Evolutionary conservation across 225 moss, liverwort and hornwort species (phyloP), one percentile per base, ranked within the genome.

Genomic region (Ulota crispa): DNA sequence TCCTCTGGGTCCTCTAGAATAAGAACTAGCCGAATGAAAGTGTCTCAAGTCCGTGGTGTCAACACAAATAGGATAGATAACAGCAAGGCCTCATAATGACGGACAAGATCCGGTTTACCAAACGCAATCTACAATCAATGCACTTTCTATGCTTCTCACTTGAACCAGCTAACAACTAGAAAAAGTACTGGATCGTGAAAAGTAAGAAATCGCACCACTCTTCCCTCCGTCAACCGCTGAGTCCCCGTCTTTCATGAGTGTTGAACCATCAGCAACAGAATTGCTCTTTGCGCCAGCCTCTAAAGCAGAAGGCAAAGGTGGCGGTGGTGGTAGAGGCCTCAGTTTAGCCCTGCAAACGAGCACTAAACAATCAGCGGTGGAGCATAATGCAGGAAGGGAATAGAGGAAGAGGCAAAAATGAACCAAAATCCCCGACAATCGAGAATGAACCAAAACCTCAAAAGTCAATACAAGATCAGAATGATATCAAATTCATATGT

Each of bases 301-400:
- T 30, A 85, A 69, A 76, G 80, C 36, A 63, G 76, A 14, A 54
- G 94, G 93, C 73, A 95, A 82, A 65, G 96, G 94, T 57, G 94
- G 95, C 43, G 97, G 97, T 70, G 94, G 97, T 32, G 95, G 97
- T 28, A 93, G 91, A 34, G 97, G 97, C 80, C 92, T 93, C 82
- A 93, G 81, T 56, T 89, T 93, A 57, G 92, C 92, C 82, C 97
- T 97, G 84, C 63, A 62, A 13, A 13, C n/a, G 56, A 56, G 23
- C 71, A 80, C 9, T 55, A 18, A 82, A 61, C 26, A 19, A n/a
- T 88, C 76, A 88, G 82, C 5, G 27, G 61, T 47, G 64, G 57
- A 70, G 50, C 16, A 76, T 5, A 24, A 45, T 64, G 57, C 64
- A 70, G 64, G 18, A 75, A 43, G 23, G 52, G 47, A 21, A 70